Conservation (phyloP, 495 filamentous ascomycete species). For the Pseudotulostoma volvatum region DNA sequence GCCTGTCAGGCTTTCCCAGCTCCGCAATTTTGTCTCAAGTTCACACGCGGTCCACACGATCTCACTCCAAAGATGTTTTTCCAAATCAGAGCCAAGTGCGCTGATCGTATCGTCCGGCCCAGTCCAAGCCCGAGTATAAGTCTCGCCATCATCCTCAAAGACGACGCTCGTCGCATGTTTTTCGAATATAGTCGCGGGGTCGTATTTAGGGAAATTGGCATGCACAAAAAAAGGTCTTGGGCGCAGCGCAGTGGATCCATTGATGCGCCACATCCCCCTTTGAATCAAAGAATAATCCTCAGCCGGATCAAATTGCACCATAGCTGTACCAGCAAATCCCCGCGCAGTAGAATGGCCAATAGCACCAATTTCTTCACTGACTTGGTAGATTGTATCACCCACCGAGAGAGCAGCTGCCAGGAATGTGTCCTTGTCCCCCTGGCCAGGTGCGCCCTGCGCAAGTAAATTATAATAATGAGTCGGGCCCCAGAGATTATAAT, state of each 20-base stretch:
- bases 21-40: conserved; percentile 20
- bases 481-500: conserved; percentile 48
- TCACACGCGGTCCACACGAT: conserved; percentile 33
- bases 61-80: conserved; percentile 36
- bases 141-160: conserved; percentile 17
- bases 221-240: conserved; percentile 36
- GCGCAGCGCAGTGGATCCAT: conserved; percentile 17
- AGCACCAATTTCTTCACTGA: conserved; percentile 27
- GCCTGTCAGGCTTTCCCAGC: conserved; percentile 17
- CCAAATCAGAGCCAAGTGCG: conserved; percentile 31
- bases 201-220: conserved; percentile 38
- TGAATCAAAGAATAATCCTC: conserved; percentile 25
- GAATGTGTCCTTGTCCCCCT: conserved; percentile 54
- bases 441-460: conserved; percentile 36
- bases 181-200: conserved; percentile 29
- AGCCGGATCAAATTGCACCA: conserved; percentile 31
- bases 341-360: conserved; percentile 21
- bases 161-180: conserved; percentile 19
- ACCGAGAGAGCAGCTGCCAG: conserved; percentile 36
- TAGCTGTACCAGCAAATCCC: conserved; percentile 21
- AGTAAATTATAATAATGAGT: conserved; percentile 42
- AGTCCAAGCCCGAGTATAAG: conserved; percentile 28
- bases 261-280: conserved; percentile 21
- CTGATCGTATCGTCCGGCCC: conserved; percentile 21
- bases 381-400: conserved; percentile 32